Conservation (phyloP, 2,329 filamentous ascomycete species). For the Paramyrothecium roridum region DNA sequence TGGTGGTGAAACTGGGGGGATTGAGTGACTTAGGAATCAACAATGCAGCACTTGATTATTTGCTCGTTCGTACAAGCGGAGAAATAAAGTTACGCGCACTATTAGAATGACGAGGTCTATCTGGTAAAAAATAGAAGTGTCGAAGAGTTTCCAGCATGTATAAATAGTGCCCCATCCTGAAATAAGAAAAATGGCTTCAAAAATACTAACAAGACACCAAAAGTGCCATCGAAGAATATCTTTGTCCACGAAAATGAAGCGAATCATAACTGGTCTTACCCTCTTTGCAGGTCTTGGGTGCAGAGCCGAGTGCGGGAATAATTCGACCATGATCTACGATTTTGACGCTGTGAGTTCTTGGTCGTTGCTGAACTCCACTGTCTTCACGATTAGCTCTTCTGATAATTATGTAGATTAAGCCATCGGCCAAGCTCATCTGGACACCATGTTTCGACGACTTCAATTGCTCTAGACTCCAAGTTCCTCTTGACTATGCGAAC, state of each 20-base stretch:
- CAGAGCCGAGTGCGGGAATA: conserved; percentile 10
- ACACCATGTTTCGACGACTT: conserved; percentile 26
- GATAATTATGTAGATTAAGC: conserved; percentile 18
- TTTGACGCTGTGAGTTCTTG: conserved; percentile 11
- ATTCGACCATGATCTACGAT: conserved; percentile 14
- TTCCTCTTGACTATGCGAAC: conserved; percentile 25
- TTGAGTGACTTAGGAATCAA: not conserved
- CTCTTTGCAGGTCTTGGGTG: conserved; percentile 15
- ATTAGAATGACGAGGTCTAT: not conserved
- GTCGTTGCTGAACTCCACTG: conserved; percentile 9
- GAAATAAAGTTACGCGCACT: not conserved
- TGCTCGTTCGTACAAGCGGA: conserved; percentile 16
- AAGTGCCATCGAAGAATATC: not conserved
- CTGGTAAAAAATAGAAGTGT: not conserved
- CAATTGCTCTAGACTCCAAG: conserved; percentile 22
- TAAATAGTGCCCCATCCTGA: not conserved
- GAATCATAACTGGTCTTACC: conserved; percentile 7
- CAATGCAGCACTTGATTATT: conserved; percentile 5
- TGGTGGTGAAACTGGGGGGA: not conserved
- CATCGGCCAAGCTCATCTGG: conserved; percentile 26
- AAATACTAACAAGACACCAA: not conserved
- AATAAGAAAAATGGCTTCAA: not conserved
- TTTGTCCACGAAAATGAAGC: conserved; percentile 7
- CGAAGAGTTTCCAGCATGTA: not conserved
- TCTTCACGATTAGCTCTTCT: conserved; percentile 9